Conservation (phyloP, 1,284 basidiomycete genomes). For the Cryptococcus jaspeensis region DNA sequence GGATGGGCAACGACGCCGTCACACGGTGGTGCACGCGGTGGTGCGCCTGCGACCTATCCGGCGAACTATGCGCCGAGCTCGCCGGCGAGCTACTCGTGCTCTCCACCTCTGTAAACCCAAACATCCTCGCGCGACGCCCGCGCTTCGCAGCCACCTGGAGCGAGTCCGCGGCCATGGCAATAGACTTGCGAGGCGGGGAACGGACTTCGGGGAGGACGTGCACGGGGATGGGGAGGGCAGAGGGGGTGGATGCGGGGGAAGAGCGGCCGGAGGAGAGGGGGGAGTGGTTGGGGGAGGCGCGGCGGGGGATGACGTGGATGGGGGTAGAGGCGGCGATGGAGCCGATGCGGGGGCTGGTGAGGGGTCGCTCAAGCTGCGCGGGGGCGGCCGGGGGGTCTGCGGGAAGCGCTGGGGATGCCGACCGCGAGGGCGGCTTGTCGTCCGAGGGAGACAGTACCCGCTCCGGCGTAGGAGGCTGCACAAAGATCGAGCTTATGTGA, state of each 20-base stretch:
- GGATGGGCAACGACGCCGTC: background rate
- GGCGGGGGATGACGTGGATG: background rate
- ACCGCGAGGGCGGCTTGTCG: conserved; percentile 5
- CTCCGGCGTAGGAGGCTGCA: conserved; percentile 42
- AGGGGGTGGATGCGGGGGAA: conserved; percentile 1
- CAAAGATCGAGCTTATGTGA: conserved; percentile 28
- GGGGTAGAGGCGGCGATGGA: background rate
- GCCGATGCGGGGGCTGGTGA: conserved; percentile 1
- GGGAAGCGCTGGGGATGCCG: too few species aligned
- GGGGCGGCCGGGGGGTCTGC: too few species aligned
- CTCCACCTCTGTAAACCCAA: conserved; percentile 49
- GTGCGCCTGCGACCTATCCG: conserved; percentile 10
- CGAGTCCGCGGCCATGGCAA: conserved; percentile 33
- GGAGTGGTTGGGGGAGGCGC: conserved; percentile 11
- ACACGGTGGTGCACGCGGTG: background rate
- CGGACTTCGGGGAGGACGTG: conserved; percentile 49
- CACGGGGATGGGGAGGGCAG: conserved; percentile 21
- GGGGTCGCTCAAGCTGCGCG: too few species aligned
- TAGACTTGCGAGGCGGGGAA: conserved; percentile 37
- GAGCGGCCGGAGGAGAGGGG: conserved; percentile 1
- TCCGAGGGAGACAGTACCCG: conserved; percentile 18
- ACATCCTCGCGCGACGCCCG: conserved; percentile 44
- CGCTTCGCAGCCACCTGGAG: conserved; percentile 19
- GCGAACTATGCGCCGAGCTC: conserved; percentile 28
- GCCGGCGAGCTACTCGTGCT: conserved; percentile 25